Conservation (phyloP, 2,329 filamentous ascomycete genomes). For the Neospermospora avenae region DNA sequence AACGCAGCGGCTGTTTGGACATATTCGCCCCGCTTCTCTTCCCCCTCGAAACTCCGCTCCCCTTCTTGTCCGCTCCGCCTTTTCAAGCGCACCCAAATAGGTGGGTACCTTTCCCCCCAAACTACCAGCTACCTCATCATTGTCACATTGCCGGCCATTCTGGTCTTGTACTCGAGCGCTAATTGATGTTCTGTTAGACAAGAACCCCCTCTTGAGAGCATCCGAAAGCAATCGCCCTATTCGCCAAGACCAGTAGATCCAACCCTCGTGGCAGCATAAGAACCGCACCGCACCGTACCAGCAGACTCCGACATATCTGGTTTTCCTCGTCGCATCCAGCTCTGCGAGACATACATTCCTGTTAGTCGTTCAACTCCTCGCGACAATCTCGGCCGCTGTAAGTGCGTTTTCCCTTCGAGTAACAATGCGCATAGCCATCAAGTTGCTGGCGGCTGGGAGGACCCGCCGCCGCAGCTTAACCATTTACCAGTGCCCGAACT, state of each 20-base stretch:
- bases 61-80: slow-evolving; percentile 4
- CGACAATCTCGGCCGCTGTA: slow-evolving; percentile 21
- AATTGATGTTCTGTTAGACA: slow-evolving; percentile 22
- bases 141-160: slow-evolving; percentile 12
- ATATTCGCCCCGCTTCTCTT: slow-evolving; percentile 3
- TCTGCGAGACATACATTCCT: slow-evolving; percentile 3
- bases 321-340: slow-evolving; percentile 3
- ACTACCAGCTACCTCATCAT: slow-evolving; percentile 2
- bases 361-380: slow-evolving; percentile 8
- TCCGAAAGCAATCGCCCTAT: slow-evolving; percentile 14
- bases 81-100: slow-evolving; percentile 19
- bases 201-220: slow-evolving; percentile 17
- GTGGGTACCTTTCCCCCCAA: slow-evolving; percentile 14
- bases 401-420: slow-evolving; percentile 21
- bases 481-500: slow-evolving; percentile 1
- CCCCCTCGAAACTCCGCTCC: slow-evolving; percentile 1
- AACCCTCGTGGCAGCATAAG: slow-evolving; percentile 23
- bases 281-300: background rate
- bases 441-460: slow-evolving; percentile 5
- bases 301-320: slow-evolving; percentile 3
- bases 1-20: slow-evolving; percentile 18
- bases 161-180: slow-evolving; percentile 10
- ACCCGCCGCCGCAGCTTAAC: slow-evolving; percentile 4
- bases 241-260: slow-evolving; percentile 17
- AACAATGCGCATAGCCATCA: slow-evolving; percentile 13